Evolutionary conservation across 192 early-diverging fungal species (phyloP).

Genomic region (Umbelopsis sp.): DNA sequence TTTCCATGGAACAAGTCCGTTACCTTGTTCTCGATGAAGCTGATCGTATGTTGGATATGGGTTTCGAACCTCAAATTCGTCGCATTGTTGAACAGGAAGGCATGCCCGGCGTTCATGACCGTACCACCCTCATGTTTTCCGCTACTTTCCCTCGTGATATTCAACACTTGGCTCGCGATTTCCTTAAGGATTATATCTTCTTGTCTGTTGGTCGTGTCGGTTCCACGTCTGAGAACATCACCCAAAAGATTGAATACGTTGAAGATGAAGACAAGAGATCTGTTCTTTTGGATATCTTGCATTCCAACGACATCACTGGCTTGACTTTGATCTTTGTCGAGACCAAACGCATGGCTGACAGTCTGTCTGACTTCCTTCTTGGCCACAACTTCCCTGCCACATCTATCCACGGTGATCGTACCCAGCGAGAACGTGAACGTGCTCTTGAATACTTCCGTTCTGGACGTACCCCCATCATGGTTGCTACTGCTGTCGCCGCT

Average conservation of each 20-base stretch:
- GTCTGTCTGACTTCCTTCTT: constrained; percentile 83
- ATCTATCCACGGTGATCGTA: constrained; percentile 73
- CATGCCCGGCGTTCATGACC: constrained; percentile 67
- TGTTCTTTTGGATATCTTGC: constrained; percentile 84
- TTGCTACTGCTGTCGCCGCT: constrained; percentile 91
- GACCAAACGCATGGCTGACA: constrained; percentile 95
- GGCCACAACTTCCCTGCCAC: constrained; percentile 77
- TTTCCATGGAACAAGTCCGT: constrained; percentile 74
- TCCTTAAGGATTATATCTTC: constrained; percentile 84
- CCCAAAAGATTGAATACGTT: constrained; percentile 91
- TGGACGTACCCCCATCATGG: constrained; percentile 63
- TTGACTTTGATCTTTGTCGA: constrained; percentile 97
- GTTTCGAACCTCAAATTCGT: constrained; percentile 92
- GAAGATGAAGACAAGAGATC: constrained; percentile 95
- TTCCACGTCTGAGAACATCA: constrained; percentile 96
- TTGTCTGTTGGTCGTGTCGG: constrained; percentile 94
- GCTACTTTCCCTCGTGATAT: constrained; percentile 95
- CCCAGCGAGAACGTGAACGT: constrained; percentile 68
- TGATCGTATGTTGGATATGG: constrained; percentile 97
- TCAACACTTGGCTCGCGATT: constrained; percentile 83
- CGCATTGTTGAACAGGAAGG: constrained; percentile 85
- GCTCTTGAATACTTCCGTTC: constrained; percentile 66
- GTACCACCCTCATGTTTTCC: constrained; percentile 94
- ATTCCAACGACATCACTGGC: constrained; percentile 56
- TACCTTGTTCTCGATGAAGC: constrained; percentile 96